Percentiles rank a stretch among this genome's conserved stretches.
Evolutionary conservation across 1,284 basidiomycete species (phyloP).

Genomic region (Thecaphora thlaspeos): DNA sequence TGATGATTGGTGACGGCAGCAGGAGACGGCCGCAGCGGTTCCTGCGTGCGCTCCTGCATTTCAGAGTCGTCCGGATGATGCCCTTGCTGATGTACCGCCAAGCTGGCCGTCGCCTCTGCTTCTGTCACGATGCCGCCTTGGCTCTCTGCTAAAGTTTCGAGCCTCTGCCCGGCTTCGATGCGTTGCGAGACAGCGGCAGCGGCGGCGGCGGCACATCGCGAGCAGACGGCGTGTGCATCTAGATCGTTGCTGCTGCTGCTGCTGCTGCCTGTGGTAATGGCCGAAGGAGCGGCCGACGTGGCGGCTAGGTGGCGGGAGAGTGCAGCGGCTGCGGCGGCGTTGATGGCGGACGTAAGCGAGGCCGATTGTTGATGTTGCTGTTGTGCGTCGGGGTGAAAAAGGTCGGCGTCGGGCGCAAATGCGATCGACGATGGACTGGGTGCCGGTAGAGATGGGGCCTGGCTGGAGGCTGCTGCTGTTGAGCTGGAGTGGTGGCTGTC

Average conservation of each 20-base stretch:
- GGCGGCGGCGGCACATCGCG: conserved; percentile 11
- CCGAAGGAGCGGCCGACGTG: conserved; percentile 6
- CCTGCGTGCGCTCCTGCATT: too few species aligned
- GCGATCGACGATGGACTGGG: conserved; percentile 35
- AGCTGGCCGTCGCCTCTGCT: too few species aligned
- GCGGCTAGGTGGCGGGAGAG: conserved; percentile 24
- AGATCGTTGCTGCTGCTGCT: conserved; percentile 5
- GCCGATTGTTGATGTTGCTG: conserved; percentile 12
- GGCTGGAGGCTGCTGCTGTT: conserved; percentile 8
- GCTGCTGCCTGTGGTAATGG: not conserved
- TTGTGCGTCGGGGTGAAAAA: conserved; percentile 14
- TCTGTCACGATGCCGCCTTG: too few species aligned
- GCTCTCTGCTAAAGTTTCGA: too few species aligned
- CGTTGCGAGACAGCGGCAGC: not conserved
- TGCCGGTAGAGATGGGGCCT: conserved; percentile 20
- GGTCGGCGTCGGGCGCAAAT: conserved; percentile 27
- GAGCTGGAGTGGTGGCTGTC: conserved; percentile 13
- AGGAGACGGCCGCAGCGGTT: too few species aligned
- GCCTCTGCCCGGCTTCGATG: not conserved
- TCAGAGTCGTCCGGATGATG: too few species aligned
- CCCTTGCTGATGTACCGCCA: too few species aligned
- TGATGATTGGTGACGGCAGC: too few species aligned
- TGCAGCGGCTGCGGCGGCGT: conserved; percentile 27
- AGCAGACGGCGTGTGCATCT: conserved; percentile 26
- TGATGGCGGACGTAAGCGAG: conserved; percentile 35